Percentiles rank a stretch among this genome's conserved stretches.
These are phyloP conservation scores for Cutaneotrichosporon dermatis DNA, from an alignment of 1,284 basidiomycete species.

Conservation along the genomic window DNA sequence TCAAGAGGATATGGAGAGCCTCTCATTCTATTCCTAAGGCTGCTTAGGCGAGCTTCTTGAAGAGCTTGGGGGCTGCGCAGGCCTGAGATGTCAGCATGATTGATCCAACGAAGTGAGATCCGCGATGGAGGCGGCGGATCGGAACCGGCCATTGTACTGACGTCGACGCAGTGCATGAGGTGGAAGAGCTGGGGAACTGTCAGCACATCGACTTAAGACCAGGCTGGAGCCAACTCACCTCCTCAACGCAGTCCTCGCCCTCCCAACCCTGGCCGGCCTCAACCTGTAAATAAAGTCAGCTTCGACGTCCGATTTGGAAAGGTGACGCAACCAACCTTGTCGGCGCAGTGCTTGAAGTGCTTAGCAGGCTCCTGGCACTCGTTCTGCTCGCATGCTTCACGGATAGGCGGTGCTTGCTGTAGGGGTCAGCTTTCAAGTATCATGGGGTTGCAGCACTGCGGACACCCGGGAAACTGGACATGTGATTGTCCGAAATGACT, in stretches of 20 bases:
- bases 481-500: too few species aligned
- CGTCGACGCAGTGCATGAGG: constrained; percentile 80
- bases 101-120: too few species aligned
- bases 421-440: too few species aligned
- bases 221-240: constrained; percentile 52
- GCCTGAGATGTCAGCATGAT: constrained; percentile 50
- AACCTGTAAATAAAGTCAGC: constrained; percentile 17
- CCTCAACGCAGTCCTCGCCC: constrained; percentile 86
- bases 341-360: constrained; percentile 86
- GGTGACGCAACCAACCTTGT: constrained; percentile 58
- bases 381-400: constrained; percentile 68
- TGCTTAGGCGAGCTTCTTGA: constrained; percentile 54
- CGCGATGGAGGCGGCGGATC: too few species aligned
- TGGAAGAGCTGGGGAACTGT: constrained; percentile 39
- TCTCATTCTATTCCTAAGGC: constrained; percentile 10
- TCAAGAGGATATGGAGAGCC: neutral
- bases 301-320: neutral
- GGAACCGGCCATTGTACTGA: constrained; percentile 48
- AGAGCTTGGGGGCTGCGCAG: constrained; percentile 75
- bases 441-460: too few species aligned
- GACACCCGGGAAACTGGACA: too few species aligned
- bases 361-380: constrained; percentile 68
- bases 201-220: neutral
- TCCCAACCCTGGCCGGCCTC: constrained; percentile 73
- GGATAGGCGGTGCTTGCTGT: constrained; percentile 57